phyloP scores from a whole-genome alignment of 139 green algal genomes.

The Diplosphaera chodatii region DNA sequence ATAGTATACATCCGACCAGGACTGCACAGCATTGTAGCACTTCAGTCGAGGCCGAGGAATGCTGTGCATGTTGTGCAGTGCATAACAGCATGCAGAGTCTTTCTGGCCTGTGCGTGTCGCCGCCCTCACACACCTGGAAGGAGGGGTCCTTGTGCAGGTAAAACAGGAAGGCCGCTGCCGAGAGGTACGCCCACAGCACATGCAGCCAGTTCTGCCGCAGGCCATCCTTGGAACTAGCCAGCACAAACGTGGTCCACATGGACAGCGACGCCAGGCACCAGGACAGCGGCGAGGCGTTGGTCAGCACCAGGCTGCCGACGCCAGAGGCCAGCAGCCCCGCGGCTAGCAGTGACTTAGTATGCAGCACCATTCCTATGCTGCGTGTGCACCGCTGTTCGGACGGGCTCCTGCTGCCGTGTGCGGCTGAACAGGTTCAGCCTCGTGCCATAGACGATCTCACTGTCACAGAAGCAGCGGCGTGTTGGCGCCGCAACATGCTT shows the following conservation, averaged over 20 bases:
- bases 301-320: neutral
- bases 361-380: neutral
- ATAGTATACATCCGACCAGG: slow-evolving; percentile 68
- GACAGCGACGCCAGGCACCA: neutral
- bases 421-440: too few relatives aligned
- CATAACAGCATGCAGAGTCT: neutral
- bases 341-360: neutral
- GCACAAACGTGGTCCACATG: neutral
- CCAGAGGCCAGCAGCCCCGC: neutral
- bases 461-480: too few relatives aligned
- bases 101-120: too few relatives aligned
- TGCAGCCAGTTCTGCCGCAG: slow-evolving; percentile 2
- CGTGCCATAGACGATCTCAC: too few relatives aligned
- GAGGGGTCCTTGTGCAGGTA: neutral
- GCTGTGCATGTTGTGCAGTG: neutral
- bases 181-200: slow-evolving; percentile 10
- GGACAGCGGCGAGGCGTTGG: neutral
- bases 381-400: too few relatives aligned
- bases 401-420: too few relatives aligned
- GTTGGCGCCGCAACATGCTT: too few relatives aligned
- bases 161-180: neutral
- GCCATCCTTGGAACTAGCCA: neutral
- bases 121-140: slow-evolving; percentile 11
- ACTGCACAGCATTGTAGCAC: neutral
- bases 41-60: neutral